Evolutionary conservation across 768 basidiomycete genomes (phyloP), one percentile per base, ranked within the genome.

Genomic region (Heimioporus sp.): DNA sequence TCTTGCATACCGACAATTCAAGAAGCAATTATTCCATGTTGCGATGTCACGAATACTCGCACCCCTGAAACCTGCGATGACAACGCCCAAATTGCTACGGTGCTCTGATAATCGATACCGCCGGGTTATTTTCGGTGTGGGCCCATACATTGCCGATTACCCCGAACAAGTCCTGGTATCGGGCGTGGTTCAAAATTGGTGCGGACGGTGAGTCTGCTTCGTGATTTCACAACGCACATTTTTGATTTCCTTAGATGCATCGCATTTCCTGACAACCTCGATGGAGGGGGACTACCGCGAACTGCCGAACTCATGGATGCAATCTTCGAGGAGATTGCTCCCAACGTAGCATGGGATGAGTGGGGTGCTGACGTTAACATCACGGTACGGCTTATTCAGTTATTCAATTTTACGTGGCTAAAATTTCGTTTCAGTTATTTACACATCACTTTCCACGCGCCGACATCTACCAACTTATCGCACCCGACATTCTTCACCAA

Each of bases 81-180:
- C 54, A 0, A 59, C 45, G 17, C 64, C 68, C 0, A 40, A 52
- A 21, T 50, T 75, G 6, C 47, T 52, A 0, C 39, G 43, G 1
- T 74, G 65, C 41, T 51, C 54, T 0, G 69, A 73, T 57, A 64
- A 65, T 4, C 60, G 30, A 32, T 44, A 36, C 8, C 20, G 5
- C 34, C 16, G 4, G 10, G 20, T 52, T 5, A 32, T 55, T 6
- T 76, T 66, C 57, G 65, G 66, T 0, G 44, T 76, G 2, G 71
- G 73, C 0, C 67, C 72, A 2, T 73, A 73, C 34, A 75, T 77
- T 50, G 68, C 70, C 0, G 69, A 77, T 43, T 75, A 77, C 43
- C 72, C 68, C 0, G 70, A 77, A 49, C 72, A 76, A 48, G 68
- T 57, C 0, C 50, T 72, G 0, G 4, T 55, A 1, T 17, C 43